A percentile compares a stretch with the other conserved stretches of the same genome.
phyloP scores from a whole-genome alignment of 1,139 yeast genomes.

The Pichia sp. region DNA sequence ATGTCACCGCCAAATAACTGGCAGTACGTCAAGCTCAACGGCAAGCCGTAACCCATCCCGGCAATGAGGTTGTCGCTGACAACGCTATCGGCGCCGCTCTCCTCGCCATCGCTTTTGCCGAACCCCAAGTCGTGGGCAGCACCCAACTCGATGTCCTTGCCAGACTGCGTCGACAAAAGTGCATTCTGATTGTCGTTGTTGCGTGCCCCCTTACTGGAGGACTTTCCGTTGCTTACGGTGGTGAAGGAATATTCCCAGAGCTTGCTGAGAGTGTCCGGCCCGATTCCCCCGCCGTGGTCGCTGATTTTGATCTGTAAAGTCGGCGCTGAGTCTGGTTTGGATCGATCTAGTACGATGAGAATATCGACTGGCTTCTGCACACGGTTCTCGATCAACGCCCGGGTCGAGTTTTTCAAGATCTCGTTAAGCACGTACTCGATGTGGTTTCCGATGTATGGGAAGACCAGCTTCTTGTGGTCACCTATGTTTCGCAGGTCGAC shows the following conservation, averaged over 20 bases:
- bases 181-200: conserved; percentile 30
- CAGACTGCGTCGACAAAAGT: not conserved
- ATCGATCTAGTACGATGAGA: conserved; percentile 54
- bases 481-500: conserved; percentile 15
- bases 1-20: conserved; percentile 73
- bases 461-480: conserved; percentile 26
- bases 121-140: conserved; percentile 13
- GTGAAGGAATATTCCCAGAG: conserved; percentile 85
- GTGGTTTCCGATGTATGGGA: conserved; percentile 85
- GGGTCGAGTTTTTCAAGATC: conserved; percentile 76
- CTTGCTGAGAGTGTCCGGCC: conserved; percentile 56
- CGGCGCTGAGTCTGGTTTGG: conserved; percentile 30
- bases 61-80: conserved; percentile 71
- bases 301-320: conserved; percentile 63
- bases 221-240: conserved; percentile 45
- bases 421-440: conserved; percentile 84
- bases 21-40: conserved; percentile 71
- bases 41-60: conserved; percentile 95
- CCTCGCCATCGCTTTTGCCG: not conserved
- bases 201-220: not conserved
- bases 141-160: conserved; percentile 3
- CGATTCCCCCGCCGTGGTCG: conserved; percentile 87
- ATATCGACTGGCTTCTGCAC: conserved; percentile 59
- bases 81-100: conserved; percentile 45
- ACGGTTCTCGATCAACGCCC: conserved; percentile 76